A percentile compares a stretch with the other conserved stretches of the same genome.
Conservation (phyloP, 139 green algal species). For the Haematococcus lacustris region DNA sequence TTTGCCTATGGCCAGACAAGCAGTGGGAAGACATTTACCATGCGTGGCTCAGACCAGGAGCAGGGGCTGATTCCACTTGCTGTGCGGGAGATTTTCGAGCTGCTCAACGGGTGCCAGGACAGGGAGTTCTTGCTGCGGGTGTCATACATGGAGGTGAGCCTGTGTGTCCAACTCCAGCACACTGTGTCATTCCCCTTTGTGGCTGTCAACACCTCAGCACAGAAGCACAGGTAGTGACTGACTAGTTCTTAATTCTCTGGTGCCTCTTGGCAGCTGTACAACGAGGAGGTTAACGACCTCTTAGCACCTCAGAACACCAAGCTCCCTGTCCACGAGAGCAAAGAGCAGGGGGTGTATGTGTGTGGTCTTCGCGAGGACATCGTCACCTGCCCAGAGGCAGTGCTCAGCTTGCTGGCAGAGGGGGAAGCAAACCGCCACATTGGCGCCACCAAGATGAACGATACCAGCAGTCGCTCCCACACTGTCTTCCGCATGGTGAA, state of each 20-base stretch:
- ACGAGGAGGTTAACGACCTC: constrained; percentile 95
- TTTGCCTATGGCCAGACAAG: constrained; percentile 97
- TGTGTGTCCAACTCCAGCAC: too few relatives aligned
- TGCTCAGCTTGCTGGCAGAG: constrained; percentile 70
- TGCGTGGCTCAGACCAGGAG: constrained; percentile 62
- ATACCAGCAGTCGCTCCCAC: constrained; percentile 76
- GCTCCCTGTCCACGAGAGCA: constrained; percentile 79
- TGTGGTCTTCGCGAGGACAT: constrained; percentile 89
- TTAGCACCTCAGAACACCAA: constrained; percentile 67
- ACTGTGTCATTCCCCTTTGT: too few relatives aligned
- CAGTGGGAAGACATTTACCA: constrained; percentile 94
- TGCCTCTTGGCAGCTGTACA: constrained; percentile 78
- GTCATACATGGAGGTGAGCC: constrained; percentile 93
- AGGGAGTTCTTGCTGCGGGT: constrained; percentile 90
- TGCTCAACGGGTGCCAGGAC: constrained; percentile 51
- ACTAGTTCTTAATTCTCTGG: too few relatives aligned
- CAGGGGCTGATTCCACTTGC: constrained; percentile 80
- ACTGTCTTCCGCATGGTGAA: constrained; percentile 96
- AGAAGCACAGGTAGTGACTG: too few relatives aligned
- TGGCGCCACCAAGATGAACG: constrained; percentile 96
- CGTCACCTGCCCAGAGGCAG: constrained; percentile 68
- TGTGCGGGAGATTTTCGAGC: constrained; percentile 70
- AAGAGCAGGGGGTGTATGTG: constrained; percentile 81
- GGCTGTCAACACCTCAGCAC: too few relatives aligned
- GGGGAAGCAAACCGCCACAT: constrained; percentile 77